A percentile compares a stretch with the other conserved stretches of the same genome.
Conservation (phyloP, 768 basidiomycete species). For the Fomitopsis serialis region DNA sequence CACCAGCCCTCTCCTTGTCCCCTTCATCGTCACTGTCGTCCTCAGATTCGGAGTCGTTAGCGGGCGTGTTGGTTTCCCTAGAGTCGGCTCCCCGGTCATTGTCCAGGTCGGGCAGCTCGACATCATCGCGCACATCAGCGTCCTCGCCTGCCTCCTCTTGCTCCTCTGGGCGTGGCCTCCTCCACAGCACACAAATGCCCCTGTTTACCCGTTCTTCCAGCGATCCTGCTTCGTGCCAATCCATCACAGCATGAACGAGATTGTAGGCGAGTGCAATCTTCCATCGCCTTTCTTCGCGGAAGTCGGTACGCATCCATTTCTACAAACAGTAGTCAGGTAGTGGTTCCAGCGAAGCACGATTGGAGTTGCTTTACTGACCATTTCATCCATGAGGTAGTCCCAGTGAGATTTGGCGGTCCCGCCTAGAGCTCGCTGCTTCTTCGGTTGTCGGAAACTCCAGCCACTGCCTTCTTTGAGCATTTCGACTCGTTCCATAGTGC, state of each 20-base stretch:
- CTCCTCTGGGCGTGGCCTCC: conserved; percentile 34
- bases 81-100: conserved; percentile 17
- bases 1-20: conserved; percentile 46
- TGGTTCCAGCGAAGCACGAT: conserved; percentile 3
- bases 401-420: conserved; percentile 80
- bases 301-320: conserved; percentile 98
- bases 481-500: conserved; percentile 84
- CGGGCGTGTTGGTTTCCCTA: conserved; percentile 19
- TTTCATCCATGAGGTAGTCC: conserved; percentile 96
- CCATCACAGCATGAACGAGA: conserved; percentile 74
- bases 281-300: conserved; percentile 92
- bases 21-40: conserved; percentile 57
- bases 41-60: conserved; percentile 52
- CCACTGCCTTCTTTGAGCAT: conserved; percentile 68
- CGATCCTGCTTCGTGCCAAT: conserved; percentile 79
- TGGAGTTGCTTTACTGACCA: conserved; percentile 48
- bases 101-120: conserved; percentile 8
- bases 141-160: conserved; percentile 21
- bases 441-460: conserved; percentile 95
- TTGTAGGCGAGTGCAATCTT: conserved; percentile 82
- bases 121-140: conserved; percentile 10
- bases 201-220: conserved; percentile 55
- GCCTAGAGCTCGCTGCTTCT: conserved; percentile 82
- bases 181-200: conserved; percentile 70
- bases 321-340: conserved; percentile 23